A percentile compares a stretch with the other conserved stretches of the same genome.
Evolutionary conservation across 176 grass and related monocot genomes (phyloP).

Genomic region (Luzula sylvatica): DNA sequence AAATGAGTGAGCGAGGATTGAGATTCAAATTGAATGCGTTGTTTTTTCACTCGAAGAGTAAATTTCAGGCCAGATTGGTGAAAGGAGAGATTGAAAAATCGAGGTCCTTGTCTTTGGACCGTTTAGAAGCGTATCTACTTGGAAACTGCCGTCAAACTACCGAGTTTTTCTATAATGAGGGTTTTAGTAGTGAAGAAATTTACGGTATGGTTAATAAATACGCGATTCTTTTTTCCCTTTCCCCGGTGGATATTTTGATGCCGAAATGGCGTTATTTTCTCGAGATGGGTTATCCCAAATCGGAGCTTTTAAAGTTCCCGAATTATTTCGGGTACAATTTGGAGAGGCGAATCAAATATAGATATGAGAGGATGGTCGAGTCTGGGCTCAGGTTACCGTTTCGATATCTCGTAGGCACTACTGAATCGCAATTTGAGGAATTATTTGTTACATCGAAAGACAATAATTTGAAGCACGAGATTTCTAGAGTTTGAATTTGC

Average conservation of each 20-base stretch:
- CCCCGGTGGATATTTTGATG: background rate
- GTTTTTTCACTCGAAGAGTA: conserved; percentile 29
- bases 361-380: background rate
- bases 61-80: conserved; percentile 49
- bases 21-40: background rate
- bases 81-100: conserved; percentile 41
- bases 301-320: background rate
- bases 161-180: background rate
- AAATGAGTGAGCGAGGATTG: conserved; percentile 24
- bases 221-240: background rate
- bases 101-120: too few species aligned
- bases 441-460: too few species aligned
- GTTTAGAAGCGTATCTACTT: too few species aligned
- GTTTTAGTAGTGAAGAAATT: background rate
- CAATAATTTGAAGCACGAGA: too few species aligned
- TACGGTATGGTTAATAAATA: background rate
- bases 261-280: background rate
- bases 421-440: background rate
- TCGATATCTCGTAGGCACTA: background rate
- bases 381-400: background rate
- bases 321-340: background rate
- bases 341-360: background rate
- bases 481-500: too few species aligned
- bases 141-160: background rate
- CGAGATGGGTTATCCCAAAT: background rate